Conservation (phyloP, 192 early-diverging fungal genomes). For the Linnemannia elongata region DNA sequence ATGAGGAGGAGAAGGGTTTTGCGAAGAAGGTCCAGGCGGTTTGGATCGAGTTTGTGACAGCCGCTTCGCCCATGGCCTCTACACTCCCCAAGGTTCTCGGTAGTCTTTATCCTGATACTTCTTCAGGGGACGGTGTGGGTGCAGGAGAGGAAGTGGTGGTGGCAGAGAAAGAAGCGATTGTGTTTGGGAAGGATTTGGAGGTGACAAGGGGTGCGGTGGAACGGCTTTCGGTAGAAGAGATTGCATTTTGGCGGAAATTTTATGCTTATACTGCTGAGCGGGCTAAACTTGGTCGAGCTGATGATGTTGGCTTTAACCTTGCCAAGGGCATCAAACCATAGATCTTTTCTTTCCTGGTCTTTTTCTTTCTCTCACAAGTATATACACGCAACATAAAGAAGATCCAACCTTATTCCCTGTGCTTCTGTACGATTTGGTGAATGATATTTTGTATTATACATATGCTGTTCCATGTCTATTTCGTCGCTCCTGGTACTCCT, state of each 20-base stretch:
- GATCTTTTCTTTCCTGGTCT: neutral
- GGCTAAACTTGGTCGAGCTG: neutral
- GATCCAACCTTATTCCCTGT: neutral
- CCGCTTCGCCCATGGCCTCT: neutral
- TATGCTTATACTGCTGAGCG: neutral
- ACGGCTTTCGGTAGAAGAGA: neutral
- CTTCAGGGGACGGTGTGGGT: constrained; percentile 22
- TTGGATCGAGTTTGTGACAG: constrained; percentile 44
- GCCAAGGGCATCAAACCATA: neutral
- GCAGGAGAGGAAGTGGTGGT: constrained; percentile 21
- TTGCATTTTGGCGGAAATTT: constrained; percentile 19
- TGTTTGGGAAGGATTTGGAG: constrained; percentile 12
- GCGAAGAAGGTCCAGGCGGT: constrained; percentile 16
- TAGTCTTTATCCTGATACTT: neutral
- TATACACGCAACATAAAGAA: neutral
- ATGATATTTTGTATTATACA: constrained; percentile 3
- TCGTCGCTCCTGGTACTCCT: neutral
- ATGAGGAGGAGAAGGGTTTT: constrained; percentile 20
- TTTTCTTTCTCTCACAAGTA: neutral
- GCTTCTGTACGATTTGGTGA: neutral
- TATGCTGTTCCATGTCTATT: neutral
- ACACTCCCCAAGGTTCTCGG: neutral
- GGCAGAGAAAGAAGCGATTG: constrained; percentile 20
- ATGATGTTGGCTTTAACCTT: neutral
- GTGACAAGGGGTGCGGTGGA: constrained; percentile 13